These are phyloP conservation scores for Tylopilus sp. DNA, from an alignment of 768 basidiomycete genomes.

Conservation along the genomic window DNA sequence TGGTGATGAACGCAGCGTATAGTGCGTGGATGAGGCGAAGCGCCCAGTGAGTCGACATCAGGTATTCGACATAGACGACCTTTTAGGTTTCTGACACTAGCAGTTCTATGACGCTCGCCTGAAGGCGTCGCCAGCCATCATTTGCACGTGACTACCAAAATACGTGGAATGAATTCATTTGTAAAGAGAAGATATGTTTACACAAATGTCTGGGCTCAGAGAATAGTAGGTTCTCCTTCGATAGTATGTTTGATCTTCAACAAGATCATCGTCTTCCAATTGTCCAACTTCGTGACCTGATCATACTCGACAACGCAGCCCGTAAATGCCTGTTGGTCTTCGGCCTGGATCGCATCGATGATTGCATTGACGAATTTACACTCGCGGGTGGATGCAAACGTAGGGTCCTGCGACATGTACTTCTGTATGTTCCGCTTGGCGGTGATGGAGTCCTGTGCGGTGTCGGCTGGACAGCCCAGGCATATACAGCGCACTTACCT, in stretches of 20 bases:
- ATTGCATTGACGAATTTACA: constrained; percentile 81
- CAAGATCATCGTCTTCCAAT: constrained; percentile 92
- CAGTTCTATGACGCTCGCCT: no score
- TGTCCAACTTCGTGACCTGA: constrained; percentile 88
- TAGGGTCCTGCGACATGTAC: constrained; percentile 79
- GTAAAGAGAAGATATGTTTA: neutral
- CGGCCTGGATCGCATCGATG: constrained; percentile 71
- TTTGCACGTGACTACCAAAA: neutral
- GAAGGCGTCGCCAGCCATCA: neutral
- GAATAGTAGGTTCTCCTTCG: constrained; percentile 49
- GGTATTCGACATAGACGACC: constrained; percentile 12
- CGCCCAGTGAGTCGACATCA: constrained; percentile 41
- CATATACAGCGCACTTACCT: constrained; percentile 47
- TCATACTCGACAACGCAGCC: constrained; percentile 89
- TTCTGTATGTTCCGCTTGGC: constrained; percentile 74
- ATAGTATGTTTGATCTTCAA: constrained; percentile 86
- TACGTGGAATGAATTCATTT: constrained; percentile 9
- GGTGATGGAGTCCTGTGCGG: constrained; percentile 72
- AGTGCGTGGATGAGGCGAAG: constrained; percentile 58
- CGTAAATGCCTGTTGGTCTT: constrained; percentile 73
- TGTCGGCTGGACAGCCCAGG: constrained; percentile 8
- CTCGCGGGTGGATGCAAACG: constrained; percentile 87
- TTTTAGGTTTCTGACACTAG: no score
- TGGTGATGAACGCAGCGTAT: constrained; percentile 44
- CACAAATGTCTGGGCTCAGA: constrained; percentile 13